These are phyloP conservation scores for Phytophthora vignae DNA, from an alignment of 352 stramenopile species.

Conservation along the genomic window DNA sequence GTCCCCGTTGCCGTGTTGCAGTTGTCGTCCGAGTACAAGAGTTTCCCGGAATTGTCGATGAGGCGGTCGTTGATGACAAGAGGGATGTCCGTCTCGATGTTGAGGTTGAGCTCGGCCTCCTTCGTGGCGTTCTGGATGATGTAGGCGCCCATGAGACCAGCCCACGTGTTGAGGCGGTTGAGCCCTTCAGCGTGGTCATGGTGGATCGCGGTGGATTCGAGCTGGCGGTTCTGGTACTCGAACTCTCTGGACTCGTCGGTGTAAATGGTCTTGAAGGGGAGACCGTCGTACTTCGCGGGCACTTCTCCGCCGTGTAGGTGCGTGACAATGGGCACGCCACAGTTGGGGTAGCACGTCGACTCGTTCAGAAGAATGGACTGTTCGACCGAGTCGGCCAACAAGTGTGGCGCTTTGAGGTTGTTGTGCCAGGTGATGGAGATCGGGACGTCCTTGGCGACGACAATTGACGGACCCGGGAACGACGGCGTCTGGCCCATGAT, in stretches of 20 bases:
- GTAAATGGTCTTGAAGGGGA: slow-evolving; percentile 54
- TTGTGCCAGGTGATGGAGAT: slow-evolving; percentile 50
- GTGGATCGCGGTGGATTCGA: slow-evolving; percentile 54
- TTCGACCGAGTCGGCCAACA: slow-evolving; percentile 48
- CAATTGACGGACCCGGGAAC: slow-evolving; percentile 39
- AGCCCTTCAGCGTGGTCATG: slow-evolving; percentile 62
- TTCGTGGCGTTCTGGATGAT: slow-evolving; percentile 48
- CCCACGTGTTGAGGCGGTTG: slow-evolving; percentile 58
- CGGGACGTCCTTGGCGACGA: slow-evolving; percentile 30
- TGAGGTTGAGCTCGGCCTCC: slow-evolving; percentile 47
- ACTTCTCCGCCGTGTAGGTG: slow-evolving; percentile 56
- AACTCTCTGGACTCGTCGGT: slow-evolving; percentile 48
- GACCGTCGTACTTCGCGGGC: slow-evolving; percentile 51
- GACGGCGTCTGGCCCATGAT: slow-evolving; percentile 30
- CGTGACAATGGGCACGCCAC: slow-evolving; percentile 52
- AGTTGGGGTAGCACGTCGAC: slow-evolving; percentile 57
- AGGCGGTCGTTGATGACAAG: slow-evolving; percentile 47
- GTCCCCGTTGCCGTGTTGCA: slow-evolving; percentile 35
- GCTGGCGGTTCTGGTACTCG: slow-evolving; percentile 60
- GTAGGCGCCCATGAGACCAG: slow-evolving; percentile 52
- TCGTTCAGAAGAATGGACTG: slow-evolving; percentile 28
- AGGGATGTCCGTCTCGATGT: slow-evolving; percentile 55
- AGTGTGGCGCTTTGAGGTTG: slow-evolving; percentile 36
- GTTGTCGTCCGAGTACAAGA: slow-evolving; percentile 51
- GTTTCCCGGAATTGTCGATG: slow-evolving; percentile 40